Conservation (phyloP, 495 filamentous ascomycete species). For the Podospora anserina region DNA sequence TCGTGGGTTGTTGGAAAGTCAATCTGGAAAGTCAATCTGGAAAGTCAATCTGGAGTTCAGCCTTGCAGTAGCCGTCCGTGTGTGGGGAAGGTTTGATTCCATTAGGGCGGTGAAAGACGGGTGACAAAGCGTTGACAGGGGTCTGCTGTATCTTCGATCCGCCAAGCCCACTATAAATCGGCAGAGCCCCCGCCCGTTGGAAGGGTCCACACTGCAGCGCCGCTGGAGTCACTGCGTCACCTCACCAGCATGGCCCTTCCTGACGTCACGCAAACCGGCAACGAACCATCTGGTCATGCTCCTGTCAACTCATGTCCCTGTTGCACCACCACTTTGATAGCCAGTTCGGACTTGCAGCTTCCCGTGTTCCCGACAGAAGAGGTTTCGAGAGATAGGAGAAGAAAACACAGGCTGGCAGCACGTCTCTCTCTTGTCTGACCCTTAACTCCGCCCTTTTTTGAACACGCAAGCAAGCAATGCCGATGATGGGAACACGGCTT, state of each 20-base stretch:
- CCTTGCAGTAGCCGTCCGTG: background rate
- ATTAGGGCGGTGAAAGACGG: too few species aligned
- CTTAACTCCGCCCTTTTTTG: background rate
- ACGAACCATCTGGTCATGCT: background rate
- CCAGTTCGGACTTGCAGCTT: background rate
- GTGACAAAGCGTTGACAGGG: background rate
- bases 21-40: too few species aligned
- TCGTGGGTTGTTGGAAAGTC: background rate
- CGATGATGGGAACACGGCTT: background rate
- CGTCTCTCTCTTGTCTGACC: background rate
- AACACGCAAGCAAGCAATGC: background rate
- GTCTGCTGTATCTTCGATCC: background rate
- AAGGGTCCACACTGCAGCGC: background rate
- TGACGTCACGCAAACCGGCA: background rate
- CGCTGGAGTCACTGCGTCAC: background rate
- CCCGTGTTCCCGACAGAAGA: background rate
- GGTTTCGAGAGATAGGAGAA: background rate
- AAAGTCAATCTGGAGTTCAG: background rate
- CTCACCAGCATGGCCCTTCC: background rate
- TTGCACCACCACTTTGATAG: background rate
- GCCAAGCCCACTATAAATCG: background rate
- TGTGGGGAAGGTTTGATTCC: background rate
- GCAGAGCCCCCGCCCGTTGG: background rate
- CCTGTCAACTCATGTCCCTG: background rate
- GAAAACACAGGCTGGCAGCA: conserved; percentile 3